phyloP scores from a whole-genome alignment of 768 basidiomycete species.

The Favolaschia claudopus region DNA sequence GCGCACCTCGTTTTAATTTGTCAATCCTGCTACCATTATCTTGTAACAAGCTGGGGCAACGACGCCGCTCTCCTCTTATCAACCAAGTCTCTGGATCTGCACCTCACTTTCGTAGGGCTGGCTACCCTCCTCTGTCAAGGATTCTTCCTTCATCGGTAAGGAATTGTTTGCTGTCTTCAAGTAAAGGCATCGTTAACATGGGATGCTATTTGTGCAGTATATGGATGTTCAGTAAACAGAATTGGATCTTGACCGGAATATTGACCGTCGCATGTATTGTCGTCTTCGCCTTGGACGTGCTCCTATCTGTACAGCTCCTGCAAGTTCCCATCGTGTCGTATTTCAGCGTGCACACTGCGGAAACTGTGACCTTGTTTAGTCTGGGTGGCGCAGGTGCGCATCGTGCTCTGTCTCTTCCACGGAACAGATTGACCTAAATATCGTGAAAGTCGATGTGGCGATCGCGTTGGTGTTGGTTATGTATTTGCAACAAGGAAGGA shows the following conservation, averaged over 20 bases:
- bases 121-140: conserved; percentile 16
- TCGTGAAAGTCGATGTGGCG: conserved; percentile 6
- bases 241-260: conserved; percentile 2
- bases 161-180: background rate
- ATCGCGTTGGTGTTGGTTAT: conserved; percentile 17
- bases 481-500: conserved; percentile 17
- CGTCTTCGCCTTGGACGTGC: background rate
- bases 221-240: conserved; percentile 17
- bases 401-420: background rate
- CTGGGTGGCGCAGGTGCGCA: conserved; percentile 6
- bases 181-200: background rate
- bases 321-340: conserved; percentile 1
- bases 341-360: background rate
- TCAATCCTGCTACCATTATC: conserved; percentile 22
- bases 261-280: conserved; percentile 2
- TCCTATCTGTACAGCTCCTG: conserved; percentile 4
- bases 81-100: conserved; percentile 8
- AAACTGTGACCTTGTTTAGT: conserved; percentile 9
- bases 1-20: conserved; percentile 23
- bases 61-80: background rate
- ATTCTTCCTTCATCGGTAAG: conserved; percentile 18
- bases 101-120: conserved; percentile 16
- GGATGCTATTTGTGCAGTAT: background rate
- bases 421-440: background rate
- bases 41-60: conserved; percentile 21